Percentiles rank a stretch among this genome's conserved stretches.
phyloP scores from a whole-genome alignment of 352 stramenopile genomes.

The Phytophthora sansomeana region DNA sequence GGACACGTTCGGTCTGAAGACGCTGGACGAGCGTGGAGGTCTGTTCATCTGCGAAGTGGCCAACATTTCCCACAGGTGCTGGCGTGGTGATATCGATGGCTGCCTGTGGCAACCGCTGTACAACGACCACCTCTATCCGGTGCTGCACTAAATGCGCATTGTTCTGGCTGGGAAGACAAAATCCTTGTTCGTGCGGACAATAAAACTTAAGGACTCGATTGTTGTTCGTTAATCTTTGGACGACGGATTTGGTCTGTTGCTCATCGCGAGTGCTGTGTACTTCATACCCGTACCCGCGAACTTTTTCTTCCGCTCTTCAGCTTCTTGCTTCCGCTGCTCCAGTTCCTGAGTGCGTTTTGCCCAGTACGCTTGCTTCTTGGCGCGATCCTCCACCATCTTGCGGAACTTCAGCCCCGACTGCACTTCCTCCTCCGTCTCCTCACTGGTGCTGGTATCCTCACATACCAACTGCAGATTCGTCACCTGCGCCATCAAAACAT shows the following conservation, averaged over 20 bases:
- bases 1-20: constrained; percentile 48
- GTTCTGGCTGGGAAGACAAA: too few relatives aligned
- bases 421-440: constrained; percentile 41
- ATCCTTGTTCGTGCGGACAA: too few relatives aligned
- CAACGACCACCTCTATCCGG: too few relatives aligned
- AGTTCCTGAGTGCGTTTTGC: constrained; percentile 77
- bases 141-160: too few relatives aligned
- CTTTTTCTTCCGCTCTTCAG: constrained; percentile 83
- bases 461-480: constrained; percentile 80
- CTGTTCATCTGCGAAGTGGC: too few relatives aligned
- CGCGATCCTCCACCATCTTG: constrained; percentile 78
- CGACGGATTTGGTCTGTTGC: constrained; percentile 49
- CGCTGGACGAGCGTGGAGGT: constrained; percentile 38
- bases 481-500: constrained; percentile 39
- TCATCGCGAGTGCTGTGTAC: constrained; percentile 84
- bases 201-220: too few relatives aligned
- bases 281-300: constrained; percentile 79
- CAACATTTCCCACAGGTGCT: too few relatives aligned
- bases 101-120: too few relatives aligned
- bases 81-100: too few relatives aligned
- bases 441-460: constrained; percentile 55
- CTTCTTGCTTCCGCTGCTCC: constrained; percentile 75
- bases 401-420: constrained; percentile 62
- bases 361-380: constrained; percentile 85
- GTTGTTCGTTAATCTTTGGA: constrained; percentile 23